Evolutionary conservation across 2,329 filamentous ascomycete species (phyloP).

Genomic region (Grosmannia huntii): DNA sequence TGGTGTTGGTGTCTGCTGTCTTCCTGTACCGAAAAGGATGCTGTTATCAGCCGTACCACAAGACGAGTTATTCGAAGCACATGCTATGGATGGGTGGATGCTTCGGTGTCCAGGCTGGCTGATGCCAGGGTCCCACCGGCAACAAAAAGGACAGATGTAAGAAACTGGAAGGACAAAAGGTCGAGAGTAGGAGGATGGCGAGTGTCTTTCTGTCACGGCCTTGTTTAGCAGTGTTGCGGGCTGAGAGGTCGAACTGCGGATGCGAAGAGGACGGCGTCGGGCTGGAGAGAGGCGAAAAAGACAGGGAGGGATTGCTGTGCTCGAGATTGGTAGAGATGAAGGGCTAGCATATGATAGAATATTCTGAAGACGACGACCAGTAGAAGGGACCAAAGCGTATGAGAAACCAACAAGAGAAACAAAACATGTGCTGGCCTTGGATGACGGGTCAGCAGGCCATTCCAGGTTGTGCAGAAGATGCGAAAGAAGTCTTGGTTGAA

Average conservation of each 20-base stretch:
- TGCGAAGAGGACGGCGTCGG: neutral
- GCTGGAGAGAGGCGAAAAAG: neutral
- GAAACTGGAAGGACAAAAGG: neutral
- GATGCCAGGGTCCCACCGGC: neutral
- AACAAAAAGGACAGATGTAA: neutral
- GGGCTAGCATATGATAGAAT: neutral
- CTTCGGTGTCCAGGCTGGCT: neutral
- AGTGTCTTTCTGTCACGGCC: neutral
- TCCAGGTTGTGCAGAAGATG: neutral
- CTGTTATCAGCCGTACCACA: neutral
- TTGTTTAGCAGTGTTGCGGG: neutral
- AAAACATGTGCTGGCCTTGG: neutral
- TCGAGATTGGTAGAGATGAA: neutral
- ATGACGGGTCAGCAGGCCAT: neutral
- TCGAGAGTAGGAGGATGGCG: neutral
- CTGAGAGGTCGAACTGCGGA: neutral
- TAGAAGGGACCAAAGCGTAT: neutral
- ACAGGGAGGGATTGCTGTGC: neutral
- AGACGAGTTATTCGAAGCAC: neutral
- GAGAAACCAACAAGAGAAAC: neutral
- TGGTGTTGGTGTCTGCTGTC: neutral
- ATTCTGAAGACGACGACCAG: neutral
- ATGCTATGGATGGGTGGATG: neutral
- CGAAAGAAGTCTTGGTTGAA: neutral
- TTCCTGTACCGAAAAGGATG: neutral